phyloP scores from a whole-genome alignment of 371 early-diverging fungal species.

The Mucor ambiguus region DNA sequence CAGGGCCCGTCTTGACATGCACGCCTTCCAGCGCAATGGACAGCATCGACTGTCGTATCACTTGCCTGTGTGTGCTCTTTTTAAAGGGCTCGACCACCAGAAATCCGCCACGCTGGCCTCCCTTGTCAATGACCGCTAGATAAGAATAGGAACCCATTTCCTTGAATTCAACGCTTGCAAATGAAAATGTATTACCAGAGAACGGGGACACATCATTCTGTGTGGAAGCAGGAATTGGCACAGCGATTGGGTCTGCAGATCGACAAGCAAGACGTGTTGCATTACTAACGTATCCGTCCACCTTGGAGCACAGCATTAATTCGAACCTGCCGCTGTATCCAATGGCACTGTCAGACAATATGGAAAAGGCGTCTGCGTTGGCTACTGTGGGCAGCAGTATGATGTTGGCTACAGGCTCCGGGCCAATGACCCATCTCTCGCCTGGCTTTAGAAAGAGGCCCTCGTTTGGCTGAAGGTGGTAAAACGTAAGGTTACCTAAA shows the following conservation, averaged over 20 bases:
- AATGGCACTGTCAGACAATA: slow-evolving; percentile 49
- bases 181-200: slow-evolving; percentile 47
- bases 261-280: slow-evolving; percentile 30
- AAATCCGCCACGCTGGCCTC: slow-evolving; percentile 44
- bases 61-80: slow-evolving; percentile 31
- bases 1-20: slow-evolving; percentile 30
- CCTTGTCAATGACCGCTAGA: slow-evolving; percentile 45
- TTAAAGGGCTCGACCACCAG: slow-evolving; percentile 56
- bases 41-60: slow-evolving; percentile 49
- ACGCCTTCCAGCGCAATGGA: slow-evolving; percentile 45
- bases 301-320: slow-evolving; percentile 46
- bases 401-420: slow-evolving; percentile 15
- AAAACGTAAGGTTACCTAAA: slow-evolving; percentile 31
- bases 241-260: slow-evolving; percentile 27
- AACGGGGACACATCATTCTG: slow-evolving; percentile 32
- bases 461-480: slow-evolving; percentile 16
- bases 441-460: slow-evolving; percentile 26
- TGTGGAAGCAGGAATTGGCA: slow-evolving; percentile 55
- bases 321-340: slow-evolving; percentile 41
- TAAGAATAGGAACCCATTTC: slow-evolving; percentile 50
- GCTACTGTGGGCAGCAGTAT: slow-evolving; percentile 39
- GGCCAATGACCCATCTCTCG: slow-evolving; percentile 24
- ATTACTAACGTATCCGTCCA: slow-evolving; percentile 4
- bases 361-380: slow-evolving; percentile 46
- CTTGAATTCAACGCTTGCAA: slow-evolving; percentile 41